Base-by-base conservation (phyloP, 495 filamentous ascomycete genomes). In the Platismatia glauca region DNA sequence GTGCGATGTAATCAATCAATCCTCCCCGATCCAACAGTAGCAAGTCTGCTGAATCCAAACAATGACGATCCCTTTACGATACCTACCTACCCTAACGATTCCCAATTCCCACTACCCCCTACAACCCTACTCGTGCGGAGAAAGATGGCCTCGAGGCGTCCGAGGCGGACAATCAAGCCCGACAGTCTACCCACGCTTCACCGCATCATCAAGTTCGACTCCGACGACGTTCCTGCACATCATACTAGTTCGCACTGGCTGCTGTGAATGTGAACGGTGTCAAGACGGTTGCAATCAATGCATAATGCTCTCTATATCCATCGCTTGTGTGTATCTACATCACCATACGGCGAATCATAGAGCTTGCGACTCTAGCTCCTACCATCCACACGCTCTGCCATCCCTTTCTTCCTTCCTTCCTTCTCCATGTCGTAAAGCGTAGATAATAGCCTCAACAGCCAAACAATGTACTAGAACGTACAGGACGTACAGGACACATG, bases 381-480 rank as follows among this genome's bases (percentile, higher is more conserved):
- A 22, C 31, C 13, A 41, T 56, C 9, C 38, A 37, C 22, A 20
- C 29, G 24, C 39, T 43, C 27, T 46, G 37, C 61, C 43, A 24
- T 58, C 31, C 37, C 55, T 8, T 62, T 33, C 55, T 24, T 39
- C 55, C 24, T 58, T 38, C 37, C 55, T 8, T 62, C 41, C 55
- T 24, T 39, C 55, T 34, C 41, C 44, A 50, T 33, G 43, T 55
- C 55, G 61, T 63, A 50, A 62, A 39, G 37, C 55, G 57, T 58
- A 56, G 37, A 55, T 22, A 33, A 27, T 53, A 41, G 61, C 55
- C 55, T 41, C 55, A 22, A 22, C 34, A 53, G 15, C 16, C 55
- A 57, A 31, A 63, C 39, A 39, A 52, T 63, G 61, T 63, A 58
- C 55, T 41, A 52, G 41, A 63, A 58, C 55, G 61, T 58, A 63